Evolutionary conservation across 768 basidiomycete genomes (phyloP).

Genomic region (Serpula lacrymans): DNA sequence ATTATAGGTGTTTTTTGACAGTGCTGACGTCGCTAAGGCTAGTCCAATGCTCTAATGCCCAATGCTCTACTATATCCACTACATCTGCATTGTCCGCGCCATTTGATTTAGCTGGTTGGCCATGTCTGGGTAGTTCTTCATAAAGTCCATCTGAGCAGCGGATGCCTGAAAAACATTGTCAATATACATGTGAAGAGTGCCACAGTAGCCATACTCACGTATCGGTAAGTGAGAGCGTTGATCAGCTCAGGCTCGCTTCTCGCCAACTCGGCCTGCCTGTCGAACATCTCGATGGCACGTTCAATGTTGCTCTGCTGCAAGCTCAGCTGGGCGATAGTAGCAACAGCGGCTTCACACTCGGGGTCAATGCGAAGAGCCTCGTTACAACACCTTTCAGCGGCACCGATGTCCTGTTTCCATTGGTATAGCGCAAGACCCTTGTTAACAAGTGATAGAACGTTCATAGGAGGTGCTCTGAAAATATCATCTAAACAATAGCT

Average conservation of each 20-base stretch:
- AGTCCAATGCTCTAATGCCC: too few species aligned
- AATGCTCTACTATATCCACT: too few species aligned
- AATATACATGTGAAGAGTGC: conserved; percentile 2
- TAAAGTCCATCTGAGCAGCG: conserved; percentile 77
- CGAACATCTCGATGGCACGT: conserved; percentile 83
- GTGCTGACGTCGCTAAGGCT: too few species aligned
- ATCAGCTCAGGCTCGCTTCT: conserved; percentile 88
- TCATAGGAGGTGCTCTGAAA: conserved; percentile 47
- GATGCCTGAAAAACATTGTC: conserved; percentile 56
- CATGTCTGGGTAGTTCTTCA: conserved; percentile 79
- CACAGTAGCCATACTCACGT: conserved; percentile 45
- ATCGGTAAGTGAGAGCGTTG: conserved; percentile 74
- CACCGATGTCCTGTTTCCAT: conserved; percentile 86
- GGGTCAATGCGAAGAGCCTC: conserved; percentile 88
- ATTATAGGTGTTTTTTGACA: too few species aligned
- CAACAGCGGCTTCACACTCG: conserved; percentile 95
- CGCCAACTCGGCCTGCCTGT: conserved; percentile 78
- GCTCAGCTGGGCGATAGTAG: conserved; percentile 89
- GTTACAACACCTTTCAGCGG: conserved; percentile 80
- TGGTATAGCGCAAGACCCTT: conserved; percentile 96
- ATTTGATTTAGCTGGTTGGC: conserved; percentile 62
- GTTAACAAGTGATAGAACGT: conserved; percentile 94
- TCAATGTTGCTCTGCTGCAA: conserved; percentile 90
- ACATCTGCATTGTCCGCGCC: conserved; percentile 39
- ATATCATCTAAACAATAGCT: too few species aligned